These are phyloP conservation scores for Pseudogymnoascus sp. DNA, from an alignment of 2,329 filamentous ascomycete genomes.

Conservation along the genomic window DNA sequence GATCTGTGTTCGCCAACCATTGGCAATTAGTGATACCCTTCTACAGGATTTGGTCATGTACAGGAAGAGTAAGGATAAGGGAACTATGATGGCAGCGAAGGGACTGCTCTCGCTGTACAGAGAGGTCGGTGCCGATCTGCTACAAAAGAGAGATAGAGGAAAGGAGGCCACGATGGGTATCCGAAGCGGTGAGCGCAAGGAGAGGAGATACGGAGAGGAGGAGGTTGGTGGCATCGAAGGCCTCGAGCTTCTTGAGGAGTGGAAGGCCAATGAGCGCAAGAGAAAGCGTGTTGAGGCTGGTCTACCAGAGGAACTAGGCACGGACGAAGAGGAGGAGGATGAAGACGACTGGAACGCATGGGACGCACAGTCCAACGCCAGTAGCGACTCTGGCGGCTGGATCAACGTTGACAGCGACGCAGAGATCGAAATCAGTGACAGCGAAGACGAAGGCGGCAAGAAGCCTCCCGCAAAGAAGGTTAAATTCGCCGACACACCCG, in stretches of 20 bases:
- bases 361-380: slow-evolving; percentile 51
- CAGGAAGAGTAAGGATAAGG: slow-evolving; percentile 95
- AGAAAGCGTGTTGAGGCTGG: slow-evolving; percentile 64
- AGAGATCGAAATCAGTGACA: slow-evolving; percentile 67
- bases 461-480: slow-evolving; percentile 59
- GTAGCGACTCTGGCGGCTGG: slow-evolving; percentile 76
- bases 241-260: slow-evolving; percentile 81
- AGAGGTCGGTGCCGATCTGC: slow-evolving; percentile 80
- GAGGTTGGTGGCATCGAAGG: slow-evolving; percentile 78
- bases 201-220: slow-evolving; percentile 76
- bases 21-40: slow-evolving; percentile 96
- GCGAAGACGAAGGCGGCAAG: slow-evolving; percentile 53
- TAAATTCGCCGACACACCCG: slow-evolving; percentile 35
- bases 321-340: slow-evolving; percentile 53
- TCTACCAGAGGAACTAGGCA: slow-evolving; percentile 53
- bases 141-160: slow-evolving; percentile 83
- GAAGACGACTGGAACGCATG: slow-evolving; percentile 52
- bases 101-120: slow-evolving; percentile 84
- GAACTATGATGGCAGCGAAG: slow-evolving; percentile 97
- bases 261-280: slow-evolving; percentile 83
- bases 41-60: slow-evolving; percentile 94
- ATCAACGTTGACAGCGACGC: slow-evolving; percentile 80
- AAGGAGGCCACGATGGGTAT: slow-evolving; percentile 84
- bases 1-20: slow-evolving; percentile 81
- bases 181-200: slow-evolving; percentile 64